These are phyloP conservation scores for Fraxinus baroniana DNA, from an alignment of 305 asterid genomes.

Conservation along the genomic window DNA sequence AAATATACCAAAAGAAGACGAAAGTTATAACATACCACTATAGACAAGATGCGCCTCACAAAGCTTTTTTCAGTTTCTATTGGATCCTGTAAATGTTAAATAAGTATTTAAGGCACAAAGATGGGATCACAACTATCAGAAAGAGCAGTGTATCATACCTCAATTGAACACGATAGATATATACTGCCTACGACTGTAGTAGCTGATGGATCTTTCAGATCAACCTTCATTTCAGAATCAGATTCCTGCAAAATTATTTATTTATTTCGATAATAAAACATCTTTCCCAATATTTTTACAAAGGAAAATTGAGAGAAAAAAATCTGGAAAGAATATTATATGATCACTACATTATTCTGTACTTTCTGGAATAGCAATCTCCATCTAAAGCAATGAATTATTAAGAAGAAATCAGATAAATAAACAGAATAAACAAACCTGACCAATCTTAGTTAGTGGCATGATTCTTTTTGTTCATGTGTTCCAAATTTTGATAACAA, in stretches of 20 bases:
- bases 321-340: background rate
- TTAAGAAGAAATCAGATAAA: background rate
- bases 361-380: background rate
- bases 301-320: background rate
- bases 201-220: constrained; percentile 70
- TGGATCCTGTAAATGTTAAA: constrained; percentile 71
- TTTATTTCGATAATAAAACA: background rate
- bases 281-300: background rate
- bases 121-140: constrained; percentile 8
- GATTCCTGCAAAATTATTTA: constrained; percentile 56
- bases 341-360: background rate
- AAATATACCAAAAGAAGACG: background rate
- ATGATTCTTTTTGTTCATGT: background rate
- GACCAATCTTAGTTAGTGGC: background rate
- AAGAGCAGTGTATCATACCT: constrained; percentile 46
- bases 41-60: constrained; percentile 79
- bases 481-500: background rate
- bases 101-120: constrained; percentile 23
- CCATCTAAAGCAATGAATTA: background rate
- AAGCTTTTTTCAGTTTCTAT: constrained; percentile 82
- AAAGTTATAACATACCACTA: constrained; percentile 62
- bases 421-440: background rate
- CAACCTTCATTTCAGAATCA: constrained; percentile 57
- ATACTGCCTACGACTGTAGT: constrained; percentile 58
- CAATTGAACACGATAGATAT: constrained; percentile 80